Evolutionary conservation across 192 early-diverging fungal species (phyloP).

Genomic region (Entophlyctis helioformis): DNA sequence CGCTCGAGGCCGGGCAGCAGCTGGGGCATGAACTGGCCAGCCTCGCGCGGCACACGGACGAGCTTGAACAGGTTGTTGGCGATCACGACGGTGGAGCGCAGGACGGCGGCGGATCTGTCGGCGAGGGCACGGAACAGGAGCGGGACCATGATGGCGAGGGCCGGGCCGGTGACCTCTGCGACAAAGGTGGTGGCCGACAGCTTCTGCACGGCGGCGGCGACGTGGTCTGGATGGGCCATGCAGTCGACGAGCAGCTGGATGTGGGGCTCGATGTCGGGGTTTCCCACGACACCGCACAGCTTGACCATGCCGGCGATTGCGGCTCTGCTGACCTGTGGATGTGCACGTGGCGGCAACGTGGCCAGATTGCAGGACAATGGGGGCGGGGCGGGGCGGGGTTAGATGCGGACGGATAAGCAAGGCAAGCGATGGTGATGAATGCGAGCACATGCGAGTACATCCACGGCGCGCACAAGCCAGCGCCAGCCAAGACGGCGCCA

Average conservation of each 20-base stretch:
- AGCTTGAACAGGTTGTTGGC: constrained; percentile 79
- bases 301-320: constrained; percentile 53
- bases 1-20: constrained; percentile 62
- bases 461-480: too few relatives aligned
- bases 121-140: constrained; percentile 36
- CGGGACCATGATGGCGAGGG: constrained; percentile 64
- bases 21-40: constrained; percentile 66
- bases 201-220: constrained; percentile 59
- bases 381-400: too few relatives aligned
- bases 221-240: constrained; percentile 64
- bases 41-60: constrained; percentile 59
- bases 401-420: too few relatives aligned
- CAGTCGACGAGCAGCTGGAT: constrained; percentile 58
- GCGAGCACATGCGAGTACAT: too few relatives aligned
- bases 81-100: constrained; percentile 61
- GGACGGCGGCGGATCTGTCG: constrained; percentile 52
- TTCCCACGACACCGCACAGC: constrained; percentile 53
- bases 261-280: constrained; percentile 66
- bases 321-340: too few relatives aligned
- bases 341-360: too few relatives aligned
- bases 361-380: too few relatives aligned
- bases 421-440: too few relatives aligned
- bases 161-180: constrained; percentile 53
- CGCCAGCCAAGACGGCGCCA: too few relatives aligned
- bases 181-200: constrained; percentile 69